These are phyloP conservation scores for Asterionellopsis glacialis DNA, from an alignment of 108 stramenopile genomes.

Conservation along the genomic window DNA sequence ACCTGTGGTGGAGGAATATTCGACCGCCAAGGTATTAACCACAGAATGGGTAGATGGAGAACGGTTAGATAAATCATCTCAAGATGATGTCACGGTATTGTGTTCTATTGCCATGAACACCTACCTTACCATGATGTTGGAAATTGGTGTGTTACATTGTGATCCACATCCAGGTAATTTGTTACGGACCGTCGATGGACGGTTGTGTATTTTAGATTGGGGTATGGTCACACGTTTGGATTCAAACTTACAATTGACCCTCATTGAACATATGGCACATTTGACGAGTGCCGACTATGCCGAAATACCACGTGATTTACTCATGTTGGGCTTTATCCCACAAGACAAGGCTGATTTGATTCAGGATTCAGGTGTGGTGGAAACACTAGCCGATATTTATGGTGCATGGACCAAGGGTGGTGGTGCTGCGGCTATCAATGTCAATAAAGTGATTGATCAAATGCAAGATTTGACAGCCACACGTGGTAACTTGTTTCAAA, in stretches of 20 bases:
- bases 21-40: slow-evolving; percentile 77
- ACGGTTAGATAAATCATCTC: slow-evolving; percentile 70
- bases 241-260: slow-evolving; percentile 71
- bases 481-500: slow-evolving; percentile 65
- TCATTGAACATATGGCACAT: slow-evolving; percentile 96
- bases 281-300: slow-evolving; percentile 89
- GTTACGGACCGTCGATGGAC: slow-evolving; percentile 84
- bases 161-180: slow-evolving; percentile 61
- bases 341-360: slow-evolving; percentile 68
- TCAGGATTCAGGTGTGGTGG: slow-evolving; percentile 82
- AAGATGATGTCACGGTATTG: slow-evolving; percentile 67
- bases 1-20: slow-evolving; percentile 54
- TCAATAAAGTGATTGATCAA: slow-evolving; percentile 77
- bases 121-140: slow-evolving; percentile 84
- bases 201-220: slow-evolving; percentile 92
- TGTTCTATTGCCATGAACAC: slow-evolving; percentile 91
- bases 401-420: slow-evolving; percentile 85
- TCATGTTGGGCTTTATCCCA: slow-evolving; percentile 88
- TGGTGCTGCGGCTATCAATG: slow-evolving; percentile 88
- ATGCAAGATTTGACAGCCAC: slow-evolving; percentile 82
- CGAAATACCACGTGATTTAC: slow-evolving; percentile 84
- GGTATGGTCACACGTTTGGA: slow-evolving; percentile 91
- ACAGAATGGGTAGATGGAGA: slow-evolving; percentile 95
- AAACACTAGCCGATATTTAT: slow-evolving; percentile 86
- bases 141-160: slow-evolving; percentile 63